A percentile compares a stretch with the other conserved stretches of the same genome.
These are phyloP conservation scores for Dentipellis sp. DNA, from an alignment of 768 basidiomycete species.

Conservation along the genomic window DNA sequence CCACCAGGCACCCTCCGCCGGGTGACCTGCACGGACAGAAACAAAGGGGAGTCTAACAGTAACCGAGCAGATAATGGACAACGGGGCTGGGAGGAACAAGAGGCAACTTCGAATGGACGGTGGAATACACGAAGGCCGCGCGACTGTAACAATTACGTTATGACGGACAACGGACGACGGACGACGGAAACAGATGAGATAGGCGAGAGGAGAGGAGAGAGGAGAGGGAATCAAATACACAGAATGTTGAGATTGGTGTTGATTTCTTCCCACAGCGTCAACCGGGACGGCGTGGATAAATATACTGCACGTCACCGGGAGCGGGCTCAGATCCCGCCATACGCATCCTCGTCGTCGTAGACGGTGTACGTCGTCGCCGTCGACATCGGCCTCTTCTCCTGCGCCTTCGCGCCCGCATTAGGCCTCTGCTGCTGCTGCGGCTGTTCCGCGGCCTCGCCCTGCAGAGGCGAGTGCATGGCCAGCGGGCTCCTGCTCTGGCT, in stretches of 20 bases:
- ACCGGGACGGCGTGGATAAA: not conserved
- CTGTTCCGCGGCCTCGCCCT: constrained; percentile 6
- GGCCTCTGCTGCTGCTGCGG: constrained; percentile 1
- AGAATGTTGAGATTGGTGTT: not conserved
- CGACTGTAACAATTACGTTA: not conserved
- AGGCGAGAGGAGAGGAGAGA: not conserved
- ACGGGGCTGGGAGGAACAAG: no score
- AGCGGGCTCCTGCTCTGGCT: constrained; percentile 10
- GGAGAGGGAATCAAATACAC: not conserved
- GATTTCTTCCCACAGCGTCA: not conserved
- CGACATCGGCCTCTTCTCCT: constrained; percentile 28
- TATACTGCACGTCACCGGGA: not conserved
- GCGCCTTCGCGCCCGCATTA: not conserved
- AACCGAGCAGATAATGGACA: no score
- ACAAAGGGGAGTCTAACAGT: not conserved
- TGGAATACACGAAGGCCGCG: no score
- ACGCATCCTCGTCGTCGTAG: constrained; percentile 61
- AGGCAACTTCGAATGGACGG: no score
- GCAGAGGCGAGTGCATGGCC: constrained; percentile 3
- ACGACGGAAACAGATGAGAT: not conserved
- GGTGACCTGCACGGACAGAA: not conserved
- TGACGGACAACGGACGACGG: not conserved
- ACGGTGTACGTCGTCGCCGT: constrained; percentile 35
- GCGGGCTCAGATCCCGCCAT: constrained; percentile 48
- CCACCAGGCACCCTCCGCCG: not conserved